Evolutionary conservation across 106 monocot genomes (phyloP).

Genomic region (Narthecium ossifragum): DNA sequence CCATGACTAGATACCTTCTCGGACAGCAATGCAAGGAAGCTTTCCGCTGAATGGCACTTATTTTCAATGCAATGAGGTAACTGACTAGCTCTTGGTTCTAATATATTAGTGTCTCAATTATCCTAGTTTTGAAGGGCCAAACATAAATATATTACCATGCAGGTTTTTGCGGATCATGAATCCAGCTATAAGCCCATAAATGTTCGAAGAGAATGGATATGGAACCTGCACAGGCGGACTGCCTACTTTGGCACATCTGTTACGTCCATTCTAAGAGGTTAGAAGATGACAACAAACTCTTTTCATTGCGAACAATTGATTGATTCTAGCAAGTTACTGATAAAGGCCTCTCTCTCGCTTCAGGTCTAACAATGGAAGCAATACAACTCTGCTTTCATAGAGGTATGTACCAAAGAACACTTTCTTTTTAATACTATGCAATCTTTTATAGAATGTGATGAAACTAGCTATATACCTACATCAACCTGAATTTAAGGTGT

Average conservation of each 20-base stretch:
- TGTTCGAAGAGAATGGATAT: background rate
- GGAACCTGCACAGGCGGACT: background rate
- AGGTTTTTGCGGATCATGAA: background rate
- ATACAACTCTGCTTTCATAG: background rate
- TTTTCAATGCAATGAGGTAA: constrained; percentile 5
- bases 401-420: background rate
- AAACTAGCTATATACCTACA: too few species aligned
- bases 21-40: constrained; percentile 6
- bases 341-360: background rate
- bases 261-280: background rate
- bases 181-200: background rate
- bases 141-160: background rate
- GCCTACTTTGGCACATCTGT: background rate
- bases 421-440: background rate
- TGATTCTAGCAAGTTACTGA: background rate
- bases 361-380: background rate
- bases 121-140: background rate
- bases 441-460: background rate
- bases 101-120: background rate
- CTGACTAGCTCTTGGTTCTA: background rate
- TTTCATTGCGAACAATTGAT: background rate
- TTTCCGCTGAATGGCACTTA: constrained; percentile 5
- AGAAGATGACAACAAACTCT: background rate
- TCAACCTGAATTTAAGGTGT: background rate
- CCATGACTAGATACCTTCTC: background rate